Conservation (phyloP, 768 basidiomycete species). For the Ephemerocybe angulata region DNA sequence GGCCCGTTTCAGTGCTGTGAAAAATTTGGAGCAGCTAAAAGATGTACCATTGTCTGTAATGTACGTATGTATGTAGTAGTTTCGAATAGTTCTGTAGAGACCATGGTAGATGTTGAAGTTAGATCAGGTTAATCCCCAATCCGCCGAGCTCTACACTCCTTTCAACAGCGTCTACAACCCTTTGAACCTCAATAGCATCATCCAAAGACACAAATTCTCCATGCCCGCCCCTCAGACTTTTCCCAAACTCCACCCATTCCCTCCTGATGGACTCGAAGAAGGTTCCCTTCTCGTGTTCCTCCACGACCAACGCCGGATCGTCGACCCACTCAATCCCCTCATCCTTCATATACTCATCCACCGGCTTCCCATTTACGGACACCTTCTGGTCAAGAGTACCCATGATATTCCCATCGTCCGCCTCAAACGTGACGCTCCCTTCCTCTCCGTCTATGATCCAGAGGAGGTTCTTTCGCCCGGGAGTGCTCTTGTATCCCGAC, state of each 20-base stretch:
- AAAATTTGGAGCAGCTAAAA: too few relatives aligned
- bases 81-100: too few relatives aligned
- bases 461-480: constrained; percentile 22
- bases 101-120: too few relatives aligned
- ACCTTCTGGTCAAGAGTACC: constrained; percentile 22
- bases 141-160: too few relatives aligned
- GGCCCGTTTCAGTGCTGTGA: too few relatives aligned
- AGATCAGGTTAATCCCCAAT: too few relatives aligned
- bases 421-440: constrained; percentile 24
- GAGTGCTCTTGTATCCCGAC: constrained; percentile 16
- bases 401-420: too few relatives aligned
- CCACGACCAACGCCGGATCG: neutral
- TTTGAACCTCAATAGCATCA: neutral
- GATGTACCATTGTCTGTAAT: too few relatives aligned
- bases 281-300: neutral
- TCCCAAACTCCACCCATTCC: neutral
- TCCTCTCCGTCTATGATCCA: constrained; percentile 36
- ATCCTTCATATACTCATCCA: constrained; percentile 11
- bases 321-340: neutral
- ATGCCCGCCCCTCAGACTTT: neutral
- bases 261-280: neutral
- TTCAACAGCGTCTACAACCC: neutral
- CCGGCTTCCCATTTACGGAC: constrained; percentile 28
- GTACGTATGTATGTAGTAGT: too few relatives aligned
- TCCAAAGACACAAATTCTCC: neutral